Conservation (phyloP, 2,329 filamentous ascomycete genomes). For the Orbilia javanica region DNA sequence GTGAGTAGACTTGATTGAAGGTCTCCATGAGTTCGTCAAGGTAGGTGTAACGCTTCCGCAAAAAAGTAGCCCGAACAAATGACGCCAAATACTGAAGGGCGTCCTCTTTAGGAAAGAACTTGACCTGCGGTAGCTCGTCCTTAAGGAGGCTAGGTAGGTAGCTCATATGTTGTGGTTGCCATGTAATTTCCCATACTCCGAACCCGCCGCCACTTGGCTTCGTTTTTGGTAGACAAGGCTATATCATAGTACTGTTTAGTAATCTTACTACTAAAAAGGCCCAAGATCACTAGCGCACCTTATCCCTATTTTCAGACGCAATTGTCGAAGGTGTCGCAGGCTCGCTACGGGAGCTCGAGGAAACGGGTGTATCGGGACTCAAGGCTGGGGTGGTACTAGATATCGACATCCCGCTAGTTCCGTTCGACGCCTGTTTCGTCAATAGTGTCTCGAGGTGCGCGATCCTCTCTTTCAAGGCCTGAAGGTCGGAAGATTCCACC, state of each 20-base stretch:
- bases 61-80: slow-evolving; percentile 29
- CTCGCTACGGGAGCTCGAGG: slow-evolving; percentile 51
- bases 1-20: slow-evolving; percentile 49
- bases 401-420: slow-evolving; percentile 20
- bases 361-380: slow-evolving; percentile 46
- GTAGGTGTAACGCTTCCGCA: slow-evolving; percentile 47
- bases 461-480: slow-evolving; percentile 52
- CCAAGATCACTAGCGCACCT: slow-evolving; percentile 2
- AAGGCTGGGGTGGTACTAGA: slow-evolving; percentile 33
- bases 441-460: slow-evolving; percentile 52
- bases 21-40: slow-evolving; percentile 50
- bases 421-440: slow-evolving; percentile 34
- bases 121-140: slow-evolving; percentile 43
- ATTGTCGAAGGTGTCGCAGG: slow-evolving; percentile 47
- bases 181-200: slow-evolving; percentile 49
- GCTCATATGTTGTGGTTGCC: slow-evolving; percentile 49
- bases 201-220: slow-evolving; percentile 36
- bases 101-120: slow-evolving; percentile 50
- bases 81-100: slow-evolving; percentile 27
- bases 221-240: slow-evolving; percentile 16
- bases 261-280: background rate
- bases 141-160: slow-evolving; percentile 40
- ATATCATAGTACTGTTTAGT: background rate
- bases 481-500: slow-evolving; percentile 54
- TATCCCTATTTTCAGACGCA: slow-evolving; percentile 23